Evolutionary conservation across 179 eudicot genomes (phyloP).

Genomic region (Amaranthus tricolor): DNA sequence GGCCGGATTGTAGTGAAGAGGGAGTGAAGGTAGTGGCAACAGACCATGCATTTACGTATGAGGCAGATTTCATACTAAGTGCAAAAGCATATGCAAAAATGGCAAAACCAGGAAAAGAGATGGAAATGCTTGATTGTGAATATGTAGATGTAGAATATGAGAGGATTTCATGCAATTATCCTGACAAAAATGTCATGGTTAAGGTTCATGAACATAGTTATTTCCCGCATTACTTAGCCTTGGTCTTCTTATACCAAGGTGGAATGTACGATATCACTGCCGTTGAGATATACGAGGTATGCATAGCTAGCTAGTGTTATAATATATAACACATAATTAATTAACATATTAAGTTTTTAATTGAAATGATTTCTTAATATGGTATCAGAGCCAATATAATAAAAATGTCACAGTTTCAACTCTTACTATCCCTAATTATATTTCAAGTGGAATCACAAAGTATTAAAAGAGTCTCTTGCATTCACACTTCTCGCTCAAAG

Average conservation of each 20-base stretch:
- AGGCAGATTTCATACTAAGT: constrained; percentile 55
- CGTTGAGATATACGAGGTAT: constrained; percentile 51
- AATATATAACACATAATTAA: no score
- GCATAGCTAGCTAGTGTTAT: no score
- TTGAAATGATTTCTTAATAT: no score
- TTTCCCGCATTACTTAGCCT: constrained; percentile 51
- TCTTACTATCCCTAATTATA: no score
- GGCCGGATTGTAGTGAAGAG: constrained; percentile 47
- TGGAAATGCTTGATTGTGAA: constrained; percentile 26
- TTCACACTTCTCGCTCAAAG: no score
- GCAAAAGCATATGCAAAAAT: constrained; percentile 39
- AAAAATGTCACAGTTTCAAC: no score
- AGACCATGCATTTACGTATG: constrained; percentile 49
- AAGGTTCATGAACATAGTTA: constrained; percentile 58
- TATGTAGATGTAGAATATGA: constrained; percentile 48
- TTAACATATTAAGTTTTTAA: no score
- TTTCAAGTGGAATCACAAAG: no score
- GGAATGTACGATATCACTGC: constrained; percentile 50
- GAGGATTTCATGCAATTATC: constrained; percentile 44
- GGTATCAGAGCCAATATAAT: no score
- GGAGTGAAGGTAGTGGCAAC: constrained; percentile 54
- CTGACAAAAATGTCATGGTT: constrained; percentile 43
- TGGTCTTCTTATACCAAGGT: constrained; percentile 46
- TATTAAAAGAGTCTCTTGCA: no score
- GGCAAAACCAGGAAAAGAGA: constrained; percentile 45